Evolutionary conservation across 441 rosid genomes (phyloP), one percentile per base, ranked within the genome.

Genomic region (Croton laevigatus): DNA sequence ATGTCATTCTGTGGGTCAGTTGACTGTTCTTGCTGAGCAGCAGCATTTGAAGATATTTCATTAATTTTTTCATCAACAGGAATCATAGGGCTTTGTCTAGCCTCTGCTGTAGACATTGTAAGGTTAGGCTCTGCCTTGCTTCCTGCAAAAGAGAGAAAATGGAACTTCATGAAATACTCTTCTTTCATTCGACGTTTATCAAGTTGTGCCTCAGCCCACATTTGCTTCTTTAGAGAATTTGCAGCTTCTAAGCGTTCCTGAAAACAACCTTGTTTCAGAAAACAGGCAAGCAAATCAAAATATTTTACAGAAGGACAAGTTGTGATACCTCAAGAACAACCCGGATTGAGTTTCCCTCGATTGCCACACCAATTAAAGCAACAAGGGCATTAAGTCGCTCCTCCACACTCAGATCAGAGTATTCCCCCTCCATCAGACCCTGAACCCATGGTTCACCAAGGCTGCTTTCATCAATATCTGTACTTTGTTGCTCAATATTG

Each of bases 211-310:
- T 90, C 98, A 4, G 91, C 84, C 96, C 93, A 90, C 89, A 90
- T 89, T 82, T 85, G 98, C 82, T 90, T 92, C 87, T 90, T 92
- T 70, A 92, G 77, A 49, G 90, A 87, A 87, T 79, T 90, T 36
- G 98, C 96, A 45, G 87, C 89, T 81, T 92, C 98, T 76, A 92
- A 76, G 17, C 98, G 93, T 73, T 90, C 98, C 98, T 92, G 87
- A 78, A 78, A 72, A 54, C 22, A 52, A n/a, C 54, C 44, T 46
- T 67, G 63, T 65, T 62, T 80, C 72, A 80, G 77, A 76, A 8
- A 27, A 68, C 52, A 70, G 17, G 60, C 19, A 67, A 40, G 48
- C 32, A 54, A 42, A 74, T 48, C 13, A 12, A 62, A 62, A 16
- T 49, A 17, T 52, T 60, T 23, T n/a, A 70, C 22, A 72, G 65